Evolutionary conservation across 2,329 filamentous ascomycete genomes (phyloP), one percentile per base, ranked within the genome.

Genomic region (Pseudocercospora fuligena): DNA sequence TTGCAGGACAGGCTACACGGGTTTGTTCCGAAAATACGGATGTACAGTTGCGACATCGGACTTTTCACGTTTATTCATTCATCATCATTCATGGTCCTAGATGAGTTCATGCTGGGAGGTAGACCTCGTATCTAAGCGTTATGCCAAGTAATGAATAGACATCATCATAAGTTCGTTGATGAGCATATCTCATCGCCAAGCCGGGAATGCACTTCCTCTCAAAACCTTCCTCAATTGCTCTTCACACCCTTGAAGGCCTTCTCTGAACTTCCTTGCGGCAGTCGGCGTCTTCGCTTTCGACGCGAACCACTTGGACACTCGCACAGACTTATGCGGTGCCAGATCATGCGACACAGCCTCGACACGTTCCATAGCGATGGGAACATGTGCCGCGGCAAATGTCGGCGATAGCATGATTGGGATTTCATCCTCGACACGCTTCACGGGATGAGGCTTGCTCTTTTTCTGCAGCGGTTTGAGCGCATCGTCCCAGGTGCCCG

Each of bases 401-500:
- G 69, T 69, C 3, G 74, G 75, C 7, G 73, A 70, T n/a, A 77
- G 73, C 74, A 77, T 77, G 69, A 77, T 77, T 1, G 75, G 75
- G 21, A 77, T 75, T 2, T 75, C 72, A 5, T 71, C 74, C 11
- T 65, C 67, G 12, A 72, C 67, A 8, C 60, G 47, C 47, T 46
- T 60, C 21, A 23, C 57, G 25, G 19, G 36, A 21, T 47, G 64
- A 46, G 59, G 56, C 5, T 43, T n/a, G n/a, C 40, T 57, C 16
- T 61, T 61, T 19, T 23, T 62, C 21, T 86, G 88, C 64, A 96
- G 81, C 1, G 91, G 90, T 46, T 88, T 87, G n/a, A 97, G 85
- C 0, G 92, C 92, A 31, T 93, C 90, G 66, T 95, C 90, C 92
- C 92, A 97, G 65, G 84, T 90, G 29, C 91, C 92, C 67, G 87